Evolutionary conservation across 768 basidiomycete genomes (phyloP).

Genomic region (Phylloporus rhodoxanthus): DNA sequence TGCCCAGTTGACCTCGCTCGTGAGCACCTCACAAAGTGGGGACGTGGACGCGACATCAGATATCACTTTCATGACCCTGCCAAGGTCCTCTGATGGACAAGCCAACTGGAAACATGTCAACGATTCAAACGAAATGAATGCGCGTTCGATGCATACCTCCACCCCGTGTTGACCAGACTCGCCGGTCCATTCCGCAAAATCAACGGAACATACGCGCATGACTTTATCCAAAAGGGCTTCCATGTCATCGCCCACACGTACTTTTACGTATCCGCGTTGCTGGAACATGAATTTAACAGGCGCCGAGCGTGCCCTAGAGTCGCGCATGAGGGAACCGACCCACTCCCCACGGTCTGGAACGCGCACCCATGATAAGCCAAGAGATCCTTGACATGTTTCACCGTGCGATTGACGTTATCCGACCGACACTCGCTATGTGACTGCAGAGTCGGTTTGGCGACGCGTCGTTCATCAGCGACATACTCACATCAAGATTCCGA

Average conservation of each 20-base stretch:
- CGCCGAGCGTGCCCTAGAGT: constrained; percentile 51
- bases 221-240: constrained; percentile 36
- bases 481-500: constrained; percentile 60
- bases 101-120: constrained; percentile 34
- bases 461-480: neutral
- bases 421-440: constrained; percentile 50
- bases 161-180: constrained; percentile 30
- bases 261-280: constrained; percentile 47
- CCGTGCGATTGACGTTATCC: constrained; percentile 60
- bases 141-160: constrained; percentile 24
- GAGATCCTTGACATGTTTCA: constrained; percentile 50
- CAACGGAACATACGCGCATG: constrained; percentile 38
- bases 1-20: constrained; percentile 51
- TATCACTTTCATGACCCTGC: constrained; percentile 35
- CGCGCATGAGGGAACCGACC: neutral
- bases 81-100: constrained; percentile 38
- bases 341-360: neutral
- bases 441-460: constrained; percentile 16
- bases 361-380: constrained; percentile 45
- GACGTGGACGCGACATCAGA: constrained; percentile 19
- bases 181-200: constrained; percentile 38
- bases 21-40: constrained; percentile 36
- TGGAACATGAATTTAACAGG: constrained; percentile 64
- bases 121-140: neutral
- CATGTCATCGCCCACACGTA: constrained; percentile 35